phyloP scores from a whole-genome alignment of 2,329 filamentous ascomycete species.

The Fusarium pseudonygamai region DNA sequence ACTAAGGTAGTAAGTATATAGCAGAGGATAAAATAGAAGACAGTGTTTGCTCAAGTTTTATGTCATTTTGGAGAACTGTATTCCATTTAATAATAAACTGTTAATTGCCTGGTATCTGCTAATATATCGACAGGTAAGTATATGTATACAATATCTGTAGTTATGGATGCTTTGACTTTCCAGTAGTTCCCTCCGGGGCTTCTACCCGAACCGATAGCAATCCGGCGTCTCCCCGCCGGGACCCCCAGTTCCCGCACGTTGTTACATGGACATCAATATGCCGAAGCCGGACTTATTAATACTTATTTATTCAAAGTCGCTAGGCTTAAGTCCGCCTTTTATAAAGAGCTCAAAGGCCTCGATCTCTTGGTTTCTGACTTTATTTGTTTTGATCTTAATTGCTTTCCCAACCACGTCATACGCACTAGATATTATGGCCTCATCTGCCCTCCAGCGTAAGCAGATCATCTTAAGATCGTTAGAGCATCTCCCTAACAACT shows the following conservation, averaged over 20 bases:
- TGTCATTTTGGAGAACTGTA: background rate
- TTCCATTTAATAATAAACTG: background rate
- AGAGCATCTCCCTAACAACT: background rate
- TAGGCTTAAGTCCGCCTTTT: slow-evolving; percentile 12
- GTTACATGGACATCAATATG: slow-evolving; percentile 5
- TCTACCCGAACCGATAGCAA: slow-evolving; percentile 14
- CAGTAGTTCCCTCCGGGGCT: background rate
- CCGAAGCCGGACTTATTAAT: slow-evolving; percentile 29
- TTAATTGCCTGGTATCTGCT: background rate
- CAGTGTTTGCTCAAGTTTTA: background rate
- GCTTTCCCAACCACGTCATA: background rate
- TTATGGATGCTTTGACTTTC: background rate
- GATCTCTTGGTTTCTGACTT: background rate
- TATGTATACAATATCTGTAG: too few relatives aligned
- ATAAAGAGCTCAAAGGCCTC: slow-evolving; percentile 15
- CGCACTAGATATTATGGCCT: slow-evolving; percentile 23
- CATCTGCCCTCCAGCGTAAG: slow-evolving; percentile 37
- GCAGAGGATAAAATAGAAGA: background rate
- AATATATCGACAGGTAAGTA: background rate
- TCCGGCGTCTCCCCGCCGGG: slow-evolving; percentile 9
- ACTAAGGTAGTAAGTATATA: background rate
- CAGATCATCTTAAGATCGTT: background rate
- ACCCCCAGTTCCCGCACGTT: slow-evolving; percentile 17
- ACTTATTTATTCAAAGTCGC: background rate
- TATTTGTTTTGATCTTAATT: background rate